phyloP scores from a whole-genome alignment of 2,329 filamentous ascomycete species.

The Microcyclosporella mali region DNA sequence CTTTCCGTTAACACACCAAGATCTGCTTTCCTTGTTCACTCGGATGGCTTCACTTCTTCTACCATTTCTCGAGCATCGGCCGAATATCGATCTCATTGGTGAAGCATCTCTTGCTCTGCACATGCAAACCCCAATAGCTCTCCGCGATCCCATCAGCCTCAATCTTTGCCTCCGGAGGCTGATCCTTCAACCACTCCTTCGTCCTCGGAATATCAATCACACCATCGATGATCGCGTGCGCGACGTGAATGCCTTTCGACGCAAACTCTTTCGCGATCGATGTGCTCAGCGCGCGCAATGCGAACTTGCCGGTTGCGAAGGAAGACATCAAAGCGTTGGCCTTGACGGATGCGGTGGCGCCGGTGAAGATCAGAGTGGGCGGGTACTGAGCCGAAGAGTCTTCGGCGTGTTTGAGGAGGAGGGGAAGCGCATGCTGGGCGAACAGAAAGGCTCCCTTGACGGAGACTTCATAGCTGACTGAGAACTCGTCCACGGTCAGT shows the following conservation, averaged over 20 bases:
- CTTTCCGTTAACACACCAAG: no score
- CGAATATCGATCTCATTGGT: constrained; percentile 76
- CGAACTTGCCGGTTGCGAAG: constrained; percentile 78
- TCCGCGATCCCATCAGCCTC: constrained; percentile 80
- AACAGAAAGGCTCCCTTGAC: constrained; percentile 67
- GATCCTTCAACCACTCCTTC: constrained; percentile 52
- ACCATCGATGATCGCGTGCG: constrained; percentile 70
- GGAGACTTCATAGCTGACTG: constrained; percentile 44
- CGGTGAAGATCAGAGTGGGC: constrained; percentile 77
- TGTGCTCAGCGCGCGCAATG: constrained; percentile 65
- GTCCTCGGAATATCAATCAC: constrained; percentile 74
- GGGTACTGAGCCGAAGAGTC: constrained; percentile 51
- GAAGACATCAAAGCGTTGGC: constrained; percentile 62
- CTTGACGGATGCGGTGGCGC: constrained; percentile 73
- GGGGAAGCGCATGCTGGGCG: constrained; percentile 63
- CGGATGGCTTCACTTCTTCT: constrained; percentile 16
- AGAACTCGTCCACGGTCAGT: constrained; percentile 53
- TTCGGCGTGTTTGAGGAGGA: constrained; percentile 57
- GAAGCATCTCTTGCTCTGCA: constrained; percentile 70
- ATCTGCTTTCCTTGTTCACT: neutral
- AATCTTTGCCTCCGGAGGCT: constrained; percentile 61
- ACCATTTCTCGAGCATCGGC: constrained; percentile 81
- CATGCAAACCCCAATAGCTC: constrained; percentile 77
- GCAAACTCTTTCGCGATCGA: constrained; percentile 77
- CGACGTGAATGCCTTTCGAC: constrained; percentile 75